Base-by-base conservation (phyloP, 208 protist species). In the Borovskyia barvae region DNA sequence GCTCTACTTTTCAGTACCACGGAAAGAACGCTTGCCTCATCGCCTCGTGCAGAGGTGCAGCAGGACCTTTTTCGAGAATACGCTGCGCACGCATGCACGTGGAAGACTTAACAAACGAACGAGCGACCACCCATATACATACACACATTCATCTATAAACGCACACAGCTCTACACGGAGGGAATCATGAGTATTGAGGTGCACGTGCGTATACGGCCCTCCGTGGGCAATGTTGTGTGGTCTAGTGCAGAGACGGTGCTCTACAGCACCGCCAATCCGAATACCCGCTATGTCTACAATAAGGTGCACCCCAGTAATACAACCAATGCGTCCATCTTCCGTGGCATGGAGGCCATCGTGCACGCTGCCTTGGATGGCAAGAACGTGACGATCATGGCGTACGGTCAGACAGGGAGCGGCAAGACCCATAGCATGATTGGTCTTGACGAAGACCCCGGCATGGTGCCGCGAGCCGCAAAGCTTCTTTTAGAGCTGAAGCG, bases 351-450 rank as follows among this genome's bases (percentile, higher is more conserved):
- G 64, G 70, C 85, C 2, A 60, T 94, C 54, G 79, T 97, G 35
- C 59, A 92, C 30, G 77, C 86, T 28, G 84, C 83, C 26, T 71
- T 94, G 14, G 72, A 87, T 40, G 90, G 89, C 19, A 82, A 75
- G 39, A 92, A 93, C 64, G 72, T 83, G 2, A 89, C 78, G 6
- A 66, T 97, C 17, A 80, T 95, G 58, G 84, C 88, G 4, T 97
- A 96, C 61, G 92, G 93, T 0, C 90, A 97, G 71, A 97, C 90
- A 0, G 90, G 94, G 15, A 95, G 90, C 52, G 95, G 95, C 47
- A 96, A 96, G 69, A 94, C 90, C 28, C 77, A 96, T 65, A 93
- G 84, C 49, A 96, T 96, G 90, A 80, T 87, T 42, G 85, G 82
- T 12, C 53, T 83, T 20, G 57, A 74, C 17, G 61, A 79, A 3